Evolutionary conservation across 768 basidiomycete species (phyloP).

Genomic region (Phlebiopsis gigantea): DNA sequence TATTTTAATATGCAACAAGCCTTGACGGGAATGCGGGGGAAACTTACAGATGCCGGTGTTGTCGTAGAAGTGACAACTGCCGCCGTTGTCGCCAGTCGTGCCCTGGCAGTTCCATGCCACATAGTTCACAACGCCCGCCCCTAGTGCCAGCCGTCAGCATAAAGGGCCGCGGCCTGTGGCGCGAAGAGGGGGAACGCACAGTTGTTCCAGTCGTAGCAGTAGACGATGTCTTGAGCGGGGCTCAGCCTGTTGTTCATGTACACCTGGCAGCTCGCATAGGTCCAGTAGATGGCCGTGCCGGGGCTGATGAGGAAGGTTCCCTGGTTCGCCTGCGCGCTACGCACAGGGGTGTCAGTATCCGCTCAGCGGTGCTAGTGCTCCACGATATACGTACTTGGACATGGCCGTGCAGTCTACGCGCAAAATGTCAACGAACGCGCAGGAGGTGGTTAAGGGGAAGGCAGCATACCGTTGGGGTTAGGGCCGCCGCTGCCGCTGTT

Average conservation of each 20-base stretch:
- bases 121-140: conserved; percentile 3
- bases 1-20: not conserved
- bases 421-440: not conserved
- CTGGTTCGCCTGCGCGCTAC: not conserved
- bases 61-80: conserved; percentile 6
- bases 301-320: not conserved
- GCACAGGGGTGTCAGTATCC: not conserved
- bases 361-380: not conserved
- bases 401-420: not conserved
- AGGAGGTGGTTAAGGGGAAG: not conserved
- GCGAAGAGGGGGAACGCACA: not conserved
- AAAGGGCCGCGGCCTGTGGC: not conserved
- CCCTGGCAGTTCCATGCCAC: conserved; percentile 1
- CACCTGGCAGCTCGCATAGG: not conserved
- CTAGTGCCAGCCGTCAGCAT: not conserved
- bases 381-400: not conserved
- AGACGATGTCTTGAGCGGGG: not conserved
- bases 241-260: not conserved
- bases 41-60: not conserved
- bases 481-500: not conserved
- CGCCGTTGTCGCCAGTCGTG: not conserved
- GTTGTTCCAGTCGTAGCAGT: not conserved
- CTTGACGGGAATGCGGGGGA: not conserved
- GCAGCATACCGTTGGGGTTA: not conserved
- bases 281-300: not conserved